Percentiles rank a stretch among this genome's conserved stretches.
phyloP scores from a whole-genome alignment of 2,329 filamentous ascomycete genomes.

The Apiospora rasikravindrae region DNA sequence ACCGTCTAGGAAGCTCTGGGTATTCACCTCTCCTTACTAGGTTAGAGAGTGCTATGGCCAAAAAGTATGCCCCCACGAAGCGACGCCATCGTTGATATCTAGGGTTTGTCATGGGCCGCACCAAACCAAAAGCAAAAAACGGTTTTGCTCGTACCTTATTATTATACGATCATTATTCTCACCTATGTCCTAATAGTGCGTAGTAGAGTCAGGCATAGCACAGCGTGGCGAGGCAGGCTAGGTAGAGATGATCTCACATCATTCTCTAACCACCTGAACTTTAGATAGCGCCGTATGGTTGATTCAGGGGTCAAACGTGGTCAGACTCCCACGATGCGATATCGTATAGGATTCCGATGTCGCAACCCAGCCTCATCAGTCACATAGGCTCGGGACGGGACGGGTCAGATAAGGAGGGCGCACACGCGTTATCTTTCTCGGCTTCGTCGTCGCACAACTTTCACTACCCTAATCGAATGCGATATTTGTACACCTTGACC shows the following conservation, averaged over 20 bases:
- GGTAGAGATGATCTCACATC: conserved; percentile 3
- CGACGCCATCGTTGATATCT: conserved; percentile 10
- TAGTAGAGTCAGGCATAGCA: background rate
- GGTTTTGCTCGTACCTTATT: conserved; percentile 8
- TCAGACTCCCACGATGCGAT: conserved; percentile 8
- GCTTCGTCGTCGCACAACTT: background rate
- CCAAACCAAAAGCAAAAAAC: conserved; percentile 11
- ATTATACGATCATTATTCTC: background rate
- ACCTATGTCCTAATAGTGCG: background rate
- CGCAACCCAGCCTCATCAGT: background rate
- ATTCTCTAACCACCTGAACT: conserved; percentile 10
- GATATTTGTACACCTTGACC: background rate
- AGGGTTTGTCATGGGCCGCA: conserved; percentile 11
- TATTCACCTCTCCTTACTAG: conserved; percentile 4
- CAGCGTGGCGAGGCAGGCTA: background rate
- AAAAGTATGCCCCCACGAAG: conserved; percentile 5
- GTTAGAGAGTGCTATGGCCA: conserved; percentile 9
- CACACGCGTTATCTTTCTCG: background rate
- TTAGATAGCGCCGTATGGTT: conserved; percentile 3
- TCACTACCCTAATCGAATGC: background rate
- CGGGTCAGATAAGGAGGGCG: background rate
- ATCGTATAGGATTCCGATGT: conserved; percentile 9
- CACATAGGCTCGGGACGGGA: background rate
- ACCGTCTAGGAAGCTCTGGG: background rate
- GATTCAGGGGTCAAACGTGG: conserved; percentile 9